Base-by-base conservation (phyloP, 1,284 basidiomycete genomes). In the Xerocomus nothofagi region DNA sequence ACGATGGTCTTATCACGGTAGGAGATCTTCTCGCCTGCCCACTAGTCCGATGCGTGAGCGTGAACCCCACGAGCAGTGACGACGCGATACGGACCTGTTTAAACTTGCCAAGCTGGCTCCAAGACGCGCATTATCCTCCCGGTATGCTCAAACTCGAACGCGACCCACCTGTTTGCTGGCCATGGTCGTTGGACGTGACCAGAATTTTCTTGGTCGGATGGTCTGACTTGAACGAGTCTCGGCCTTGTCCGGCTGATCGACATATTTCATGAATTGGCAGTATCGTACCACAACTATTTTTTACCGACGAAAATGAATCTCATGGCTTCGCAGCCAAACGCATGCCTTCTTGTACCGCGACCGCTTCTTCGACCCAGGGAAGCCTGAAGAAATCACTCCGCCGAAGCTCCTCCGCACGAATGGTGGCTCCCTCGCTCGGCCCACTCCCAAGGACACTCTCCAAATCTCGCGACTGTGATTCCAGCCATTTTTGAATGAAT, bases 401-500 rank as follows among this genome's bases (percentile, higher is more conserved):
- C 55, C 88, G 80, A 51, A 97, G 72, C 67, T 97, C 93, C 60
- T 97, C 93, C 50, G 91, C 88, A 17, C 89, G 75, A 11, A 94
- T 79, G 0, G 85, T 86, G 54, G 85, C 78, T 27, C 91, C 92
- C 63, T 91, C 86, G 21, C 83, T 84, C 3, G 88, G 83, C 3
- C 93, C 93, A 67, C 86, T 91, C 33, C 90, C 91, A n/a, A 98
- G 76, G 51, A 97, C 80, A 50, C 81, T 85, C 68, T 96, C 93
- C 34, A 99, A 71, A 68, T 97, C 93, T 17, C 91, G 79, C 27
- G 93, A 89, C 68, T 98, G 96, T 3, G 89, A 93, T 49, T 88
- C 88, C 30, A 98, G 72, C 91, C 91, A 98, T 4, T 82, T 88
- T 58, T 93, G 84, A 49, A 97, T 87, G 65, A 98, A 97, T 29